Evolutionary conservation across 192 early-diverging fungal species (phyloP), one percentile per base, ranked within the genome.

Genomic region (Spizellomyces sp.): DNA sequence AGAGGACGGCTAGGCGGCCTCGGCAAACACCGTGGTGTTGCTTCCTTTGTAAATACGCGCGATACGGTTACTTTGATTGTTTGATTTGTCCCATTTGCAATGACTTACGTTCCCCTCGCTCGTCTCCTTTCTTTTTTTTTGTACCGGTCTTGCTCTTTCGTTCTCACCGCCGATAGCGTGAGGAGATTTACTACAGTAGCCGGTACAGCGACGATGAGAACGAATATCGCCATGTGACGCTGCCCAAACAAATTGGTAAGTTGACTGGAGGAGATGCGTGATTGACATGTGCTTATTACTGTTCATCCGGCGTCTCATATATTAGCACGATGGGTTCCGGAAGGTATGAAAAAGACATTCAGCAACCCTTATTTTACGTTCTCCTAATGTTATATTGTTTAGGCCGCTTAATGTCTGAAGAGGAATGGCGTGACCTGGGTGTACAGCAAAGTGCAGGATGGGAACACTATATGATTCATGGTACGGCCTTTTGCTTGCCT

Each of bases 151-250:
- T 17, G 12, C 63, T 66, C 14, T 9, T 52, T 5, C 2, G 47
- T 6, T 58, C 9, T 9, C 44, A 6, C 36, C 43, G 6, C 46
- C 43, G 64, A 8, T 50, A 76, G 75, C 46, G 58, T 10, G 45
- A 79, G 9, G 66, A 77, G 36, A 74, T 77, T 45, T 60, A 64
- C 58, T 76, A 80, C 69, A 66, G 67, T 42, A 45, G 52, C 57
- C 42, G 65, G n/a, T 80, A 80, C 44, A 48, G 8, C 0, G 75
- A 80, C 67, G 75, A 77, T 48, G 52, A 42, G 17, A 50, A 59
- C 59, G 75, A 80, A 36, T 78, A 78, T 48, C 62, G 77, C 9
- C 77, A 78, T 52, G 76, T 77, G 10, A 77, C 68, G n/a, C 64
- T 77, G 15, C 75, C 75, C 17, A 77, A 71, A 45, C 75, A 71